Evolutionary conservation across 2,329 filamentous ascomycete genomes (phyloP).

Genomic region (Trichothecium roseum): DNA sequence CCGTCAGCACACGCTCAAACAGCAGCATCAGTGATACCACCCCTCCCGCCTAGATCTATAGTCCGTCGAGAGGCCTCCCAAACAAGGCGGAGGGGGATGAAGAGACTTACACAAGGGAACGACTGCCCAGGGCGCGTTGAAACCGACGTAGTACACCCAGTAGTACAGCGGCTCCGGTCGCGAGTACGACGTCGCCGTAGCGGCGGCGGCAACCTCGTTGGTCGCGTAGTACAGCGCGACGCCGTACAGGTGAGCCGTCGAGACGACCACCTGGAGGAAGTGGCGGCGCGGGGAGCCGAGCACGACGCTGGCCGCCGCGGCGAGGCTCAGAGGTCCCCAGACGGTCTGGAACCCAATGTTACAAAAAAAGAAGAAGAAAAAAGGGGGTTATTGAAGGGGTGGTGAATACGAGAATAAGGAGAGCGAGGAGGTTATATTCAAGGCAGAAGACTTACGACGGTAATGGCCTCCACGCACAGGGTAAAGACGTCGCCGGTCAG

Average conservation of each 20-base stretch:
- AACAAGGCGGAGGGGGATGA: too few species aligned
- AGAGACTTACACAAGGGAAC: constrained; percentile 43
- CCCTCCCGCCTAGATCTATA: not conserved
- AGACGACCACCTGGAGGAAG: constrained; percentile 38
- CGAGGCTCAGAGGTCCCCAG: constrained; percentile 49
- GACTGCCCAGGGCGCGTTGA: constrained; percentile 51
- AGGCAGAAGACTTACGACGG: constrained; percentile 61
- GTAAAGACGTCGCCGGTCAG: constrained; percentile 74
- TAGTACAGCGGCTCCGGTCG: constrained; percentile 51
- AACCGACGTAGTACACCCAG: constrained; percentile 52
- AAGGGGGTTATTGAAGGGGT: not conserved
- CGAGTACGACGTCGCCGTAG: constrained; percentile 41
- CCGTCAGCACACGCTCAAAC: constrained; percentile 7
- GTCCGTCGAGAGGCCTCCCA: not conserved
- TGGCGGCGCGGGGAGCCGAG: constrained; percentile 33
- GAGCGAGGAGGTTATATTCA: too few species aligned
- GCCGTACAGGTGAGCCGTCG: constrained; percentile 48
- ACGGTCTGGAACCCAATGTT: constrained; percentile 24
- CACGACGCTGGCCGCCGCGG: constrained; percentile 35
- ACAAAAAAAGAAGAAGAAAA: not conserved
- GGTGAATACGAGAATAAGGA: not conserved
- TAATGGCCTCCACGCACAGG: constrained; percentile 78
- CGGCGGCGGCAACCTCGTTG: too few species aligned
- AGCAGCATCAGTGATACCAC: not conserved
- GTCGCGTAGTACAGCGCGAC: constrained; percentile 54